A percentile compares a stretch with the other conserved stretches of the same genome.
phyloP scores from a whole-genome alignment of 805 yeast genomes.

The Jamesozyma piceae region DNA sequence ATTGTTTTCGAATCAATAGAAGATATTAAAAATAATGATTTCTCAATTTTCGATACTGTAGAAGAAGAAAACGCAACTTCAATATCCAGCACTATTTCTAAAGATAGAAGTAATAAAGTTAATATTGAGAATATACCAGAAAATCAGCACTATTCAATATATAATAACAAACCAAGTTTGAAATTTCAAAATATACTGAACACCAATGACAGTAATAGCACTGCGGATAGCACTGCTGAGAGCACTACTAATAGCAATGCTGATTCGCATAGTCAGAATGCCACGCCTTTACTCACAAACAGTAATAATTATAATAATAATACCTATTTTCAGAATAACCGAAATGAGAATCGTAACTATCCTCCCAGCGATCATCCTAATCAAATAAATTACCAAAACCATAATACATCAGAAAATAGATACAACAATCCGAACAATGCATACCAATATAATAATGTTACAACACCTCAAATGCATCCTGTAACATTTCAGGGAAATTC shows the following conservation, averaged over 20 bases:
- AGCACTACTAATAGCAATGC: too few relatives aligned
- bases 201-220: neutral
- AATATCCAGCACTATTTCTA: neutral
- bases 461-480: too few relatives aligned
- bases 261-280: too few relatives aligned
- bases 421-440: neutral
- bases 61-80: neutral
- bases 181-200: too few relatives aligned
- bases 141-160: neutral
- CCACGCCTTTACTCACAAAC: too few relatives aligned
- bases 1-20: conserved; percentile 8
- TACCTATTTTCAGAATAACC: neutral
- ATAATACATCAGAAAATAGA: neutral
- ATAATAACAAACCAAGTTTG: too few relatives aligned
- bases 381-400: neutral
- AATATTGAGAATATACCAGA: neutral
- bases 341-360: neutral
- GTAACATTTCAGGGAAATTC: too few relatives aligned
- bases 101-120: neutral
- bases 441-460: neutral
- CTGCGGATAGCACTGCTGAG: neutral
- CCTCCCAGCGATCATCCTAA: neutral
- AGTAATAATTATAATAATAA: too few relatives aligned
- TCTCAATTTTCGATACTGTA: neutral
- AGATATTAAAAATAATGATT: conserved; percentile 3